Evolutionary conservation across 2,329 filamentous ascomycete genomes (phyloP).

Genomic region (Simplicillium aogashimaense): DNA sequence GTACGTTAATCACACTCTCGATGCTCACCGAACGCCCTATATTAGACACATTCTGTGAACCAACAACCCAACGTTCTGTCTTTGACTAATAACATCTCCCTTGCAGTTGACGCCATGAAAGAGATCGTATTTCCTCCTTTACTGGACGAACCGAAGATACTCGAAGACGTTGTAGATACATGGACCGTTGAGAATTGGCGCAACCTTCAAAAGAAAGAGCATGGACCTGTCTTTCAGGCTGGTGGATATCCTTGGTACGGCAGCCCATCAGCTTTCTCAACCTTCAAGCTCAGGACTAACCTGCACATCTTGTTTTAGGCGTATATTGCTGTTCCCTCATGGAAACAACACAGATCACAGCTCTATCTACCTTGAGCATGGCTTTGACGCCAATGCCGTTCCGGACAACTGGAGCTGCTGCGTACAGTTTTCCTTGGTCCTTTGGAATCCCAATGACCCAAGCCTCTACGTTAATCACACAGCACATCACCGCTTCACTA

Average conservation of each 20-base stretch:
- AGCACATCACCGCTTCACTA: conserved; percentile 93
- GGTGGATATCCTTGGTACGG: conserved; percentile 78
- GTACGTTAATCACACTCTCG: conserved; percentile 26
- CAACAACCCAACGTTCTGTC: conserved; percentile 2
- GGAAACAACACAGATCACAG: conserved; percentile 91
- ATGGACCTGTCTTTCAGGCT: conserved; percentile 80
- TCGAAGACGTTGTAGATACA: conserved; percentile 66
- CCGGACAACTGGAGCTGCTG: conserved; percentile 95
- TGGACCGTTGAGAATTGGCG: conserved; percentile 88
- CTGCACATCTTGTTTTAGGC: conserved; percentile 41
- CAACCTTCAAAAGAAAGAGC: conserved; percentile 64
- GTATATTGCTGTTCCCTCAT: conserved; percentile 88
- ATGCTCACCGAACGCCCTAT: conserved; percentile 1
- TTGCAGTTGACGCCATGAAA: conserved; percentile 72
- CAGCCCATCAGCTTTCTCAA: conserved; percentile 2
- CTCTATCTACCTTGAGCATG: conserved; percentile 95
- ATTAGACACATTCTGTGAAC: neutral
- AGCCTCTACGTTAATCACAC: conserved; percentile 68
- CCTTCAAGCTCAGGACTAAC: conserved; percentile 5
- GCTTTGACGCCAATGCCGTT: conserved; percentile 63
- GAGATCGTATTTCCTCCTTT: conserved; percentile 65
- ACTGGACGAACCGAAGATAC: conserved; percentile 65
- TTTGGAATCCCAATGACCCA: conserved; percentile 94
- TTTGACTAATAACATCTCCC: conserved; percentile 12
- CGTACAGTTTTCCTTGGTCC: conserved; percentile 85